Evolutionary conservation across 1,284 basidiomycete species (phyloP).

Genomic region (Ceratobasidium sp.): DNA sequence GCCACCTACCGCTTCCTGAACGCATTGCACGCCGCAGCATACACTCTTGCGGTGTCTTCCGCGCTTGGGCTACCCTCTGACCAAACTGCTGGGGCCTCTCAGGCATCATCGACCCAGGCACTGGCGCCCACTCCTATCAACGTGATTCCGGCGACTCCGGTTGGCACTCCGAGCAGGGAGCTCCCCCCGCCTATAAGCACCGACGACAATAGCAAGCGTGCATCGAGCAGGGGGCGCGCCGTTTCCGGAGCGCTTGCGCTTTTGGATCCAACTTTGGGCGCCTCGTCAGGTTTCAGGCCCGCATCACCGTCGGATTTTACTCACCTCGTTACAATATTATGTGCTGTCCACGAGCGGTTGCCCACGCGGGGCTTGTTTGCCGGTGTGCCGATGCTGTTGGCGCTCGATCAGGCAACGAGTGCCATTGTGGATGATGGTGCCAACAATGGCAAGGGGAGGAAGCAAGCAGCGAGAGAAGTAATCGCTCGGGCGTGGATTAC

Average conservation of each 20-base stretch:
- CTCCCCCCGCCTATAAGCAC: slow-evolving; percentile 26
- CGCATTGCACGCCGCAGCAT: slow-evolving; percentile 80
- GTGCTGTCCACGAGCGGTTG: slow-evolving; percentile 71
- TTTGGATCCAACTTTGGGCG: slow-evolving; percentile 49
- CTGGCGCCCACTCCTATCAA: slow-evolving; percentile 56
- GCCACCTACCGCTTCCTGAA: slow-evolving; percentile 75
- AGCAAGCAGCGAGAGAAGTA: slow-evolving; percentile 71
- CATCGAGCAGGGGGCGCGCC: slow-evolving; percentile 47
- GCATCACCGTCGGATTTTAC: slow-evolving; percentile 80
- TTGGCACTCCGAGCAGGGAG: slow-evolving; percentile 49
- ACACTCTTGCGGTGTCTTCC: slow-evolving; percentile 77
- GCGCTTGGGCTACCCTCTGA: slow-evolving; percentile 63
- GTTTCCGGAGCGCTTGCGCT: slow-evolving; percentile 53
- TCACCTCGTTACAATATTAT: slow-evolving; percentile 76
- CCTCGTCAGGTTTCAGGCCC: slow-evolving; percentile 50
- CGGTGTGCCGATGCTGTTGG: slow-evolving; percentile 86
- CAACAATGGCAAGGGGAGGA: slow-evolving; percentile 60
- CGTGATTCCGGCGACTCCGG: slow-evolving; percentile 58
- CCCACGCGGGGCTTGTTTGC: slow-evolving; percentile 80
- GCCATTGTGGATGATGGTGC: slow-evolving; percentile 59
- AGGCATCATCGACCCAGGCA: slow-evolving; percentile 48
- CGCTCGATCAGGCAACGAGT: slow-evolving; percentile 70
- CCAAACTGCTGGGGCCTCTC: slow-evolving; percentile 57
- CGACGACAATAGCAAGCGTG: slow-evolving; percentile 42
- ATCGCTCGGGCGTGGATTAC: slow-evolving; percentile 71